Percentiles rank a stretch among this genome's conserved stretches.
phyloP scores from a whole-genome alignment of 2,329 filamentous ascomycete species.

The Venturia asperata region DNA sequence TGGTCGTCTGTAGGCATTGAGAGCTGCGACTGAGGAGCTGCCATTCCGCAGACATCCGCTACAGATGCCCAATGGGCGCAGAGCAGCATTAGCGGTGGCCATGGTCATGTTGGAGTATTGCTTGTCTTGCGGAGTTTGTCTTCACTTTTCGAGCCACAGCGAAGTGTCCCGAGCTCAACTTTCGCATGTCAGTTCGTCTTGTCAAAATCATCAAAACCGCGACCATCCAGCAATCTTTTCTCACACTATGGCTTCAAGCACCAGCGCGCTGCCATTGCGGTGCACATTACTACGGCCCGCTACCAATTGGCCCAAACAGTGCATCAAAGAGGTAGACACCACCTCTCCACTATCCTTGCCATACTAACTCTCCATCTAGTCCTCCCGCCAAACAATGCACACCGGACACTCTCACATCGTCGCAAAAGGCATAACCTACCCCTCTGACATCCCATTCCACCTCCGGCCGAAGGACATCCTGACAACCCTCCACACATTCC shows the following conservation, averaged over 20 bases:
- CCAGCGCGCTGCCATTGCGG: not conserved
- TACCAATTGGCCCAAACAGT: not conserved
- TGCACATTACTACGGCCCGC: not conserved
- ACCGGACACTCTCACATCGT: slow-evolving; percentile 8
- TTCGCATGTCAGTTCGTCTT: not conserved
- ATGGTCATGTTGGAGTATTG: not conserved
- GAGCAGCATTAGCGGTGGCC: not conserved
- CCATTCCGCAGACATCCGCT: slow-evolving; percentile 8
- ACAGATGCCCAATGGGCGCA: slow-evolving; percentile 16
- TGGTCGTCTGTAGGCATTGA: slow-evolving; percentile 20
- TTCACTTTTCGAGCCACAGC: not conserved
- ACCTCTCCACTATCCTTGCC: not conserved
- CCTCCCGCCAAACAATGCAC: slow-evolving; percentile 27
- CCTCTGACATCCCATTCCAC: slow-evolving; percentile 22
- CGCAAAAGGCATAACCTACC: slow-evolving; percentile 16
- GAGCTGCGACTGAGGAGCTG: not conserved
- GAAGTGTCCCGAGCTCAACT: not conserved
- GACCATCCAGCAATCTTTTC: not conserved
- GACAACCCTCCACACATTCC: slow-evolving; percentile 85
- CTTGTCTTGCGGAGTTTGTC: not conserved
- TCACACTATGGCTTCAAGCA: slow-evolving; percentile 8
- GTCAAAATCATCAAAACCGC: not conserved
- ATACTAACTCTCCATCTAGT: slow-evolving; percentile 10
- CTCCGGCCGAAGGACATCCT: slow-evolving; percentile 53
- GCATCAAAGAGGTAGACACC: not conserved